Evolutionary conservation across 495 filamentous ascomycete genomes (phyloP), one percentile per base, ranked within the genome.

Genomic region (Letharia lupina): DNA sequence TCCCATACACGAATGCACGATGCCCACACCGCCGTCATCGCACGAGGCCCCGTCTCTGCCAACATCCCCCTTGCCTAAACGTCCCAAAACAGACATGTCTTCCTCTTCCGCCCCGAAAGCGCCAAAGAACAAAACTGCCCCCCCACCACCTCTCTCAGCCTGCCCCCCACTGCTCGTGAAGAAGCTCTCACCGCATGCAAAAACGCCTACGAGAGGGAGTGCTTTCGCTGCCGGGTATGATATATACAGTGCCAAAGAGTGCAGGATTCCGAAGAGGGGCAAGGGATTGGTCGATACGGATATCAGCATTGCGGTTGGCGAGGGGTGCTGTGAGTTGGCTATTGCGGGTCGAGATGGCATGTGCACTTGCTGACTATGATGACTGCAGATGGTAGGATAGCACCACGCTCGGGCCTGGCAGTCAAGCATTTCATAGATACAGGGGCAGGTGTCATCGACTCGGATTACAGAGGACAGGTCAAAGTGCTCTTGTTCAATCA

Each of bases 401-500:
- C 94, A 16, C 94, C 94, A 40, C 88, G 94, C 61, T 93, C 89
- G 59, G 94, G 94, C 47, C 87, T 98, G 64, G 93, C 93, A 6
- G 81, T 87, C 54, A 97, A 97, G 78, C 86, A 96, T 78, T 91
- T 90, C 79, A 97, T 98, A 75, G 91, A 96, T 75, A 90, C 88
- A 2, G 91, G 93, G 64, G 94, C 94, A 4, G 94, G 94, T 42
- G 94, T 98, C 62, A 96, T 98, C 73, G 94, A 98, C 79, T 91
- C 93, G 11, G 94, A 98, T 75, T 98, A 98, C 80, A 85, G 94
- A 35, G 94, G 94, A 23, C 89, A 89, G 67, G 88, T 98, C 68
- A 96, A 92, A 81, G 88, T 98, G 31, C 80, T 98, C 70, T 82
- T 98, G 48, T 96, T 97, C 73, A 98, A 98, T 80, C 88, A 95